Evolutionary conservation across 2,329 filamentous ascomycete genomes (phyloP).

Genomic region (Cordyceps farinosa): DNA sequence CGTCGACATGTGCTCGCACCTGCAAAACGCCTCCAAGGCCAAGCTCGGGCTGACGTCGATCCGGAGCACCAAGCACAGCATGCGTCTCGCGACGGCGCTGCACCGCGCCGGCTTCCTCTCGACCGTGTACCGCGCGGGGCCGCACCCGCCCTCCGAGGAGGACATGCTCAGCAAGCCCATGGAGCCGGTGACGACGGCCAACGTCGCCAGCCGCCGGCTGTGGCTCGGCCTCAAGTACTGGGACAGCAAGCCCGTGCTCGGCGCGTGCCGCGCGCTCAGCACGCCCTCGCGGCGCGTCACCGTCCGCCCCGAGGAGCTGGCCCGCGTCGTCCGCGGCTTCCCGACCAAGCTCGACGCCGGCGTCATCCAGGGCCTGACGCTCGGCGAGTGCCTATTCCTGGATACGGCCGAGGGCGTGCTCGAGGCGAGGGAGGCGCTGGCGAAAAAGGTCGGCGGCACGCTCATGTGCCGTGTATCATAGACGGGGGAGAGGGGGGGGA

Average conservation of each 20-base stretch:
- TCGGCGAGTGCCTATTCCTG: slow-evolving; percentile 81
- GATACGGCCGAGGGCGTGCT: slow-evolving; percentile 73
- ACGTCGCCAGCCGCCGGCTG: slow-evolving; percentile 69
- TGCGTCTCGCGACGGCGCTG: slow-evolving; percentile 69
- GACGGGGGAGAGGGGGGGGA: slow-evolving; percentile 16
- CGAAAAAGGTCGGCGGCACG: slow-evolving; percentile 75
- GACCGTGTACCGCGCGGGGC: slow-evolving; percentile 69
- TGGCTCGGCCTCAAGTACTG: slow-evolving; percentile 93
- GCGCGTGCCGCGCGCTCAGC: slow-evolving; percentile 61
- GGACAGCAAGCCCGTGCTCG: slow-evolving; percentile 75
- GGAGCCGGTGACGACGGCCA: slow-evolving; percentile 61
- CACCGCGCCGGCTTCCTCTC: slow-evolving; percentile 81
- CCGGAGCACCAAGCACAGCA: slow-evolving; percentile 75
- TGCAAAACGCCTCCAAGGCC: slow-evolving; percentile 85
- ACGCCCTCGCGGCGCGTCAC: slow-evolving; percentile 72
- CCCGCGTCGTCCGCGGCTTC: slow-evolving; percentile 64
- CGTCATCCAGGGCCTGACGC: slow-evolving; percentile 67
- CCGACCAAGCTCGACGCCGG: slow-evolving; percentile 56
- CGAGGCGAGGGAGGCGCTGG: slow-evolving; percentile 78
- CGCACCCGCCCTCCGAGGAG: slow-evolving; percentile 48
- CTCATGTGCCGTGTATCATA: slow-evolving; percentile 67
- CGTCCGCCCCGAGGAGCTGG: slow-evolving; percentile 59
- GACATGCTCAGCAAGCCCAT: slow-evolving; percentile 45
- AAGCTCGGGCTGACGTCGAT: slow-evolving; percentile 81
- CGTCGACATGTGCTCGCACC: slow-evolving; percentile 79